These are phyloP conservation scores for Saccharomycopsis guyanensis DNA, from an alignment of 805 yeast genomes.

Conservation along the genomic window DNA sequence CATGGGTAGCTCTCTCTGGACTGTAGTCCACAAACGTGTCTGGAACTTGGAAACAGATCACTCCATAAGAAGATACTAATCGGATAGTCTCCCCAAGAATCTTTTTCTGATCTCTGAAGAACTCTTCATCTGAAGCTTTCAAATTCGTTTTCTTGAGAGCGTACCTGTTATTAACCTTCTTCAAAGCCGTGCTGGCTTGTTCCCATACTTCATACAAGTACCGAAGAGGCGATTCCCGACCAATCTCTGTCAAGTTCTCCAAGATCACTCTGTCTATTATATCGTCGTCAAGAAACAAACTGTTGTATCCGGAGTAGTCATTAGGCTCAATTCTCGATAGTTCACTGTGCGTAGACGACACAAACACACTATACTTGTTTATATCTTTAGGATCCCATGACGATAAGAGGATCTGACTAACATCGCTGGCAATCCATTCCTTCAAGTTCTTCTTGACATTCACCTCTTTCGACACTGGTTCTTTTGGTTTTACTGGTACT, in stretches of 20 bases:
- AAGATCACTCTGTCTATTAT: conserved; percentile 44
- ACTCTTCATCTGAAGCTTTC: conserved; percentile 35
- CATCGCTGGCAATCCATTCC: conserved; percentile 11
- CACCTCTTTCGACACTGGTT: not conserved
- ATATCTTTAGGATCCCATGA: not conserved
- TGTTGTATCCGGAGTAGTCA: not conserved
- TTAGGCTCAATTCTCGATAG: not conserved
- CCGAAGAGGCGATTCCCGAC: conserved; percentile 38
- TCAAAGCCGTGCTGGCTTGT: conserved; percentile 25
- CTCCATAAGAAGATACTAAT: conserved; percentile 52
- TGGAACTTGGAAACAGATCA: conserved; percentile 61
- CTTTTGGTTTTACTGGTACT: too few relatives aligned
- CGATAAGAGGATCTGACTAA: conserved; percentile 4
- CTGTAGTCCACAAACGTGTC: conserved; percentile 35
- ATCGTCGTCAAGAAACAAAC: conserved; percentile 12
- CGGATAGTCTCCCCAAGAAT: conserved; percentile 43
- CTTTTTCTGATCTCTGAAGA: conserved; percentile 33
- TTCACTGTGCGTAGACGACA: conserved; percentile 4
- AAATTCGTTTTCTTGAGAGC: conserved; percentile 26
- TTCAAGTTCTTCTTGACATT: not conserved
- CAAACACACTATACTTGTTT: conserved; percentile 1
- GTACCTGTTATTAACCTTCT: conserved; percentile 12
- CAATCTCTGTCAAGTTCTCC: conserved; percentile 49
- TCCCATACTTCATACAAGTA: conserved; percentile 43
- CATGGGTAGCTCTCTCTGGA: conserved; percentile 21